Evolutionary conservation across 352 stramenopile genomes (phyloP), one percentile per base, ranked within the genome.

Genomic region (Phytophthora meadii): DNA sequence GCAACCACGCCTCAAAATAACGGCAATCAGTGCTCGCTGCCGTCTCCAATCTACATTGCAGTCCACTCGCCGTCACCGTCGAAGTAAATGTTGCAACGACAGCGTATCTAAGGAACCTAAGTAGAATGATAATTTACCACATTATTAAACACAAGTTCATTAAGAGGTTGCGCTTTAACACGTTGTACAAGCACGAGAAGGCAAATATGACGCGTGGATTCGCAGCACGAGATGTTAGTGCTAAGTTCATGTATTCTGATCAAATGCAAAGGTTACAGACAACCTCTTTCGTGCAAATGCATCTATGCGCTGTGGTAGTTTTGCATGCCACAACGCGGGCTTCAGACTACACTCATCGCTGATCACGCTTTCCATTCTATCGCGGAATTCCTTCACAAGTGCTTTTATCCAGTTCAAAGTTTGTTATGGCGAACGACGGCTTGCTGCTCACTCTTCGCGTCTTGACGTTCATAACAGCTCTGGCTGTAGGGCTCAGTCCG

Each of bases 381-480:
- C 9, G 32, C 25, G 49, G 1, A 14, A 28, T 34, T 19, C 25
- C 9, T 30, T 53, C 51, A 62, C 52, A 56, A 68, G 52, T 62
- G 47, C 3, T 68, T 44, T 22, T 40, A 19, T 36, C 30, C 30
- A 36, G 30, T 36, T 14, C 12, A 42, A 32, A 46, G 32, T 15
- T 0, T 10, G 8, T 14, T 14, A 56, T 65, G 49, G 25, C 44
- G 40, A 52, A 54, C 42, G 28, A 19, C 24, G 15, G 11, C 1
- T 50, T 59, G 34, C 24, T 68, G 11, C 50, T 64, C 40, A 61
- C 61, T 49, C 19, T 70, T 24, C 54, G 61, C 24, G 61, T 65
- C 24, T 27, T 70, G 40, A 65, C 61, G 9, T 70, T 70, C 61
- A 54, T 70, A 32, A 70, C 62, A 25, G 62, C 62, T 12, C 14